Evolutionary conservation across 2,329 filamentous ascomycete species (phyloP), one percentile per base, ranked within the genome.

Genomic region (Ophiostoma himal-ulmi): DNA sequence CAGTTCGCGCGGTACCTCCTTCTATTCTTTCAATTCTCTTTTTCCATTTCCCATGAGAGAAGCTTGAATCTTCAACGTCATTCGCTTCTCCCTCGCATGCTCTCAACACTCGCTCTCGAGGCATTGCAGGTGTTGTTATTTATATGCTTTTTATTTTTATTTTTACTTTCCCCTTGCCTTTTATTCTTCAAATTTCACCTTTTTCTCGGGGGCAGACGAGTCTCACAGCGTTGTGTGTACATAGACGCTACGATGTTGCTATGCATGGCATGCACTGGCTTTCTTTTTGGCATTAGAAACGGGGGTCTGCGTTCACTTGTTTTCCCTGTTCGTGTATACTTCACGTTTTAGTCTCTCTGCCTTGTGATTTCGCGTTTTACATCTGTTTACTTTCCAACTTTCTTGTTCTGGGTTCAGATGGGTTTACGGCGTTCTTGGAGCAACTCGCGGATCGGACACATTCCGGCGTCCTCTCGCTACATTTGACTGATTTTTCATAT

Each of bases 201-300:
- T 71, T 65, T 48, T 20, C 64, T 70, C 30, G 41, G 73, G 71
- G 73, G 75, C 73, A 72, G 73, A 75, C 74, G 52, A 26, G 13
- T 57, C 13, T 26, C 52, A 26, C 52, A 22, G 52, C 52, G 77
- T 74, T 73, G 17, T 44, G 22, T 44, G 80, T 83, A 83, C 79
- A 83, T 83, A 83, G 78, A 76, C 78, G 78, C 78, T 78, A 80
- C 81, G 78, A 81, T 81, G 80, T 82, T 80, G 81, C 81, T 81
- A 57, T 81, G 80, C 77, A 81, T 81, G 78, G 78, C 80, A 82
- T 78, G 81, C 80, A 82, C 81, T 72, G 52, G 48, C 74, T 72
- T 70, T 70, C 44, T 72, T 68, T 44, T 36, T n/a, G 57, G 57
- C 22, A 62, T 34, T 62, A 30, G 22, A 26, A 26, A 57, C 22